These are phyloP conservation scores for Phytophthora litchii DNA, from an alignment of 352 stramenopile species.

Conservation along the genomic window DNA sequence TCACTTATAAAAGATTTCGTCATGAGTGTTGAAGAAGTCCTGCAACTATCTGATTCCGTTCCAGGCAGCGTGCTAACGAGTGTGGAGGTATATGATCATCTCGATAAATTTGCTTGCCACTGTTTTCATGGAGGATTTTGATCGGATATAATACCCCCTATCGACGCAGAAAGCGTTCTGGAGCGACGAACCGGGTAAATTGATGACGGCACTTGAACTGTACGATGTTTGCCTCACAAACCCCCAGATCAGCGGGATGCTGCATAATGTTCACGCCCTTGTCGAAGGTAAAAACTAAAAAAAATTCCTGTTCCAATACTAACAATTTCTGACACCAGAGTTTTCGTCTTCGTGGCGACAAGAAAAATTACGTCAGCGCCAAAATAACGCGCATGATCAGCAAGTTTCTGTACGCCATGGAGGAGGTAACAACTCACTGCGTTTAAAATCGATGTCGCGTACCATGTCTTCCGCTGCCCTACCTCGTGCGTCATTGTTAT, in stretches of 20 bases:
- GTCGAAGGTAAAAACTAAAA: conserved; percentile 47
- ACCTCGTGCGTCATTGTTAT: conserved; percentile 27
- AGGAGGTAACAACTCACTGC: conserved; percentile 3
- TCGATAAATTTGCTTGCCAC: neutral
- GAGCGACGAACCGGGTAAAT: conserved; percentile 40
- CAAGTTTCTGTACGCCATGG: conserved; percentile 8
- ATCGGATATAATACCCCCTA: no score
- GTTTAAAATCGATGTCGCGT: conserved; percentile 26
- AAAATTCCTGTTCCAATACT: no score
- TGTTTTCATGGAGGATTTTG: neutral
- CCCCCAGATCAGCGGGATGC: conserved; percentile 51
- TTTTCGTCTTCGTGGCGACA: conserved; percentile 18
- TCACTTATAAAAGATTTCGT: conserved; percentile 53
- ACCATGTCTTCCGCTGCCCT: conserved; percentile 29
- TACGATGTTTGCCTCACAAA: conserved; percentile 71
- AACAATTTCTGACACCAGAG: no score
- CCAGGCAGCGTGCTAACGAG: conserved; percentile 18
- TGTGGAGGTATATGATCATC: conserved; percentile 23
- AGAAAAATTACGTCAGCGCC: conserved; percentile 22
- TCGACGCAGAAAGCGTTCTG: conserved; percentile 48
- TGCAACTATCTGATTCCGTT: conserved; percentile 43
- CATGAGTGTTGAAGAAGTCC: conserved; percentile 42
- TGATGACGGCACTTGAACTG: conserved; percentile 48
- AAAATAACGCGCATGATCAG: conserved; percentile 15
- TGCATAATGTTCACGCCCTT: conserved; percentile 57